A percentile compares a stretch with the other conserved stretches of the same genome.
Conservation (phyloP, 768 basidiomycete species). For the Russula griseocarnosa region DNA sequence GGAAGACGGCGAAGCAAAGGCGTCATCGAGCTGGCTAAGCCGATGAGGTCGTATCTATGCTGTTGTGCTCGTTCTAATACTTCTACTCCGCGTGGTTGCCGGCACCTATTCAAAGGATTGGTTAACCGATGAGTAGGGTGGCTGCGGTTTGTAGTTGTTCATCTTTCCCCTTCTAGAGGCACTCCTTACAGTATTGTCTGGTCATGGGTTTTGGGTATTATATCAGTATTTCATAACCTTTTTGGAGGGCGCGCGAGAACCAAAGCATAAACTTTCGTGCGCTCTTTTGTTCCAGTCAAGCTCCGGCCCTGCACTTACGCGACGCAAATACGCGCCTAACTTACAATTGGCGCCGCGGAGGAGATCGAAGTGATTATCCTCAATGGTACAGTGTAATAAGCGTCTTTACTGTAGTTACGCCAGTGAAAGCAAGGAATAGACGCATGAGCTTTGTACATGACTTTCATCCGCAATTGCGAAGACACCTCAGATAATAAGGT, state of each 20-base stretch:
- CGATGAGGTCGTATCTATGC: conserved; percentile 9
- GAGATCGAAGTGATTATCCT: not conserved
- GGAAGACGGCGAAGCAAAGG: conserved; percentile 7
- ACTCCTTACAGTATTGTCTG: not conserved
- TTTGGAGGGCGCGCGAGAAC: not conserved
- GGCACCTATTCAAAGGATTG: not conserved
- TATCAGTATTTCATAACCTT: not conserved
- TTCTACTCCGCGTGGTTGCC: not conserved
- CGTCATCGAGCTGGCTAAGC: conserved; percentile 11
- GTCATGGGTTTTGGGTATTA: not conserved
- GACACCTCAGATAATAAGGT: not conserved
- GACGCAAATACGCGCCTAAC: not conserved
- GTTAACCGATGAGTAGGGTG: not conserved
- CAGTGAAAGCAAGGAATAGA: not conserved
- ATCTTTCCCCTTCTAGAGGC: not conserved
- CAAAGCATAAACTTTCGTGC: not conserved
- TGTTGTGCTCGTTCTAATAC: not conserved
- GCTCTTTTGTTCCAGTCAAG: not conserved
- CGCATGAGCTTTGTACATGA: not conserved
- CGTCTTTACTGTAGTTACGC: not conserved
- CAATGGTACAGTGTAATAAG: not conserved
- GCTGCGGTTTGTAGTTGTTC: not conserved
- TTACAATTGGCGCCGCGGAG: not conserved
- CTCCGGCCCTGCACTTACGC: not conserved
- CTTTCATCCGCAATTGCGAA: not conserved